Evolutionary conservation across 495 filamentous ascomycete species (phyloP).

Genomic region (Hyaloscypha bicolor): DNA sequence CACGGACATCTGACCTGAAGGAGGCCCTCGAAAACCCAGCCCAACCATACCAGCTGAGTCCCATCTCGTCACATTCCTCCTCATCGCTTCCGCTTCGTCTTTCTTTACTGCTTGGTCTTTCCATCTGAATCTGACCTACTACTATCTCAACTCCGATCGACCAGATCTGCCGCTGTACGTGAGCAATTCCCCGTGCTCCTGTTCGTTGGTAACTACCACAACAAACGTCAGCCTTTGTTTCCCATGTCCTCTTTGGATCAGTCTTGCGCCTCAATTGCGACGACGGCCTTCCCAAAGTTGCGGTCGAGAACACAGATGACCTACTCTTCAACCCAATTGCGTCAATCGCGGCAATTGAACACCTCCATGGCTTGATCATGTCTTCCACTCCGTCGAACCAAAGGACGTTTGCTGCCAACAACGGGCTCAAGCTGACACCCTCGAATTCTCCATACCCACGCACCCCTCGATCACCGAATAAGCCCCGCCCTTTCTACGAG

Average conservation of each 20-base stretch:
- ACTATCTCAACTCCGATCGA: not conserved
- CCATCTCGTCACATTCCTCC: not conserved
- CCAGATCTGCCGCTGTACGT: slow-evolving; percentile 26
- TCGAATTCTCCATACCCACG: slow-evolving; percentile 74
- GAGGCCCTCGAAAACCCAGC: not conserved
- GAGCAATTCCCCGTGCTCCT: not conserved
- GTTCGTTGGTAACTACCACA: not conserved
- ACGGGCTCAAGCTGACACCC: slow-evolving; percentile 73
- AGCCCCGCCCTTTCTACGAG: slow-evolving; percentile 45
- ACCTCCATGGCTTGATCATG: slow-evolving; percentile 56
- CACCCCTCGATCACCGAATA: slow-evolving; percentile 63
- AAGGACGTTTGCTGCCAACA: slow-evolving; percentile 40
- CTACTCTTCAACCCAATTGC: slow-evolving; percentile 9
- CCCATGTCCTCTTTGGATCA: slow-evolving; percentile 18
- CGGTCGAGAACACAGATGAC: slow-evolving; percentile 12
- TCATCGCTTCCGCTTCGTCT: not conserved
- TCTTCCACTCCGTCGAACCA: slow-evolving; percentile 58
- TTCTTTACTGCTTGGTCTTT: not conserved
- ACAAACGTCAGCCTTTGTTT: slow-evolving; percentile 20
- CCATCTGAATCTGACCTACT: not conserved
- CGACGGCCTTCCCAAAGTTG: slow-evolving; percentile 2
- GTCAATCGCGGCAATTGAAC: slow-evolving; percentile 19
- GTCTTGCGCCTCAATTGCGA: not conserved
- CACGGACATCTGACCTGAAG: no score
- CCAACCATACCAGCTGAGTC: not conserved